Base-by-base conservation (phyloP, 2,329 filamentous ascomycete genomes). In the Plenodomus biglobosus region DNA sequence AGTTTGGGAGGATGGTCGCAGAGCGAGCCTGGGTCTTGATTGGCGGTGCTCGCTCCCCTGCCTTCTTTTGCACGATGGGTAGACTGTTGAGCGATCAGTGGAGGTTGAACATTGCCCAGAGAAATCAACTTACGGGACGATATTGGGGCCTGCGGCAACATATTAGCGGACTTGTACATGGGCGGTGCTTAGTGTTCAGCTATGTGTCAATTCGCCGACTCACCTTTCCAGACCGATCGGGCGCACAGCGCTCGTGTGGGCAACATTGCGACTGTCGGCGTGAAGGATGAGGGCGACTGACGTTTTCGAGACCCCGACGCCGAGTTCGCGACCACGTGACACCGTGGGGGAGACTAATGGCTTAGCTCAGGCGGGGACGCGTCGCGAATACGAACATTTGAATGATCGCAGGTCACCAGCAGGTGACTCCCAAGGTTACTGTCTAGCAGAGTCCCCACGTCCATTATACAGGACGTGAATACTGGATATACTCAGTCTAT, bases 141-240 rank as follows among this genome's bases (percentile, higher is more conserved):
- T 85, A 61, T 87, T 84, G 44, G 85, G 85, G 47, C 85, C 85
- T 88, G 62, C 13, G 27, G 21, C 32, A 40, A 32, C 5, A 2
- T 15, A 39, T 73, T 58, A 73, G 62, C 51, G 13, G 4, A 37
- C 6, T 4, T 18, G 35, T 7, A 4, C 6, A 18, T 18, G 16
- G 8, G 4, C 4, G 19, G 16, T 15, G 22, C 22, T 24, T 24
- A n/a, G 7, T 37, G 8, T 17, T 15, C 32, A 36, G 32, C 13
- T 5, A 17, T 8, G 4, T 4, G 8, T 4, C 15, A 16, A 8
- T 37, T 3, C 35, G 16, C 8, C 8, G 18, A 50, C 74, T 59
- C 74, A 91, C 90, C 90, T 81, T 95, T 95, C 90, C 90, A 95
- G 66, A 92, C 85, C 41, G 90, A 94, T 62, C 90, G 86, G 75